A percentile compares a stretch with the other conserved stretches of the same genome.
phyloP scores from a whole-genome alignment of 345 rosid genomes.

The Eucalyptus albens region DNA sequence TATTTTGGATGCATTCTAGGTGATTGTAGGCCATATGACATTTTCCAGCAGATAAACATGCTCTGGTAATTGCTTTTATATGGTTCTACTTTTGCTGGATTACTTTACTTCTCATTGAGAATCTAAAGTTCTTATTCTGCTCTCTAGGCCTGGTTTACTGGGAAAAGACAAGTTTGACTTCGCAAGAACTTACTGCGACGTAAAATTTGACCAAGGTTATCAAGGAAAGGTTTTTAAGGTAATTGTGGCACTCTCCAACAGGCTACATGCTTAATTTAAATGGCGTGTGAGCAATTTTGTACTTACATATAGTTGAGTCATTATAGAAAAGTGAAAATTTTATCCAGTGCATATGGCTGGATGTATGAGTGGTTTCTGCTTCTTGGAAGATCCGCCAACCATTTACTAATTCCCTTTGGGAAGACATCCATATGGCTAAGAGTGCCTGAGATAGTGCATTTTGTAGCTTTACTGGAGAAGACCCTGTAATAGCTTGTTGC shows the following conservation, averaged over 20 bases:
- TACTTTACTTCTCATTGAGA: neutral
- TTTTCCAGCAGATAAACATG: conserved; percentile 91
- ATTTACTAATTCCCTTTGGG: neutral
- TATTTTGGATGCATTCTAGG: conserved; percentile 23
- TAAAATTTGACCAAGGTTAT: conserved; percentile 28
- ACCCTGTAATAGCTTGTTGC: neutral
- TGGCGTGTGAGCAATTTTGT: neutral
- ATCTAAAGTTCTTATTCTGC: neutral
- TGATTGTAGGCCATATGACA: conserved; percentile 88
- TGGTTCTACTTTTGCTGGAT: neutral
- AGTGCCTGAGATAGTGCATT: neutral
- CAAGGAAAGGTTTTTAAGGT: conserved; percentile 75
- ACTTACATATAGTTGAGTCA: neutral
- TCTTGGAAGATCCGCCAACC: neutral
- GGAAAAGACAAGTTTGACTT: conserved; percentile 85
- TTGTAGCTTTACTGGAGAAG: neutral
- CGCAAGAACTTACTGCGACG: conserved; percentile 76
- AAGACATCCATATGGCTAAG: neutral
- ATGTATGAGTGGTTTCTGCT: neutral
- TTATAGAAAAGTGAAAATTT: neutral
- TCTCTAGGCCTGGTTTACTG: conserved; percentile 85
- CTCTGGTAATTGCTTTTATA: conserved; percentile 57
- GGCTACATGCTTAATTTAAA: neutral
- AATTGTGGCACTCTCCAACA: neutral
- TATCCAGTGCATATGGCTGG: neutral